These are phyloP conservation scores for Balansia obtecta DNA, from an alignment of 2,329 filamentous ascomycete species.

Conservation along the genomic window DNA sequence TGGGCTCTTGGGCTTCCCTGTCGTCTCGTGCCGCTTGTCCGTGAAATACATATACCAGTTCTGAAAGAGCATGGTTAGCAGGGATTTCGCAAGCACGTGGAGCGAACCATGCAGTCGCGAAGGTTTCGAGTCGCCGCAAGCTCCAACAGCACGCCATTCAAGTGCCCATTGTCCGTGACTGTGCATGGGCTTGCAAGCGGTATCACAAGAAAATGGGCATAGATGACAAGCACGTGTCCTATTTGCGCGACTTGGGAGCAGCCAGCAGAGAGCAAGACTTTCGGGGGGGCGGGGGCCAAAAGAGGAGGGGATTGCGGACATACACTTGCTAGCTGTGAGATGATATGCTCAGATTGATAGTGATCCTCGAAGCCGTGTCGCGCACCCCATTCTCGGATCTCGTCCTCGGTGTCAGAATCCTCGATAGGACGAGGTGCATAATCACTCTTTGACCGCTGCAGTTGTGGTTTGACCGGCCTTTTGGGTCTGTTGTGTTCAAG, in stretches of 20 bases:
- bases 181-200: not conserved
- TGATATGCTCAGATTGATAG: conserved; percentile 81
- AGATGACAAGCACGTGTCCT: conserved; percentile 3
- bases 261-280: not conserved
- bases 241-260: conserved; percentile 5
- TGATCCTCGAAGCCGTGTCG: conserved; percentile 89
- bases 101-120: not conserved
- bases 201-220: conserved; percentile 3
- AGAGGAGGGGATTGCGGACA: conserved; percentile 18
- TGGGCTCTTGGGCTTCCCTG: conserved; percentile 67
- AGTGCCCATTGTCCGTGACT: not conserved
- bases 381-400: conserved; percentile 41
- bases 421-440: conserved; percentile 30
- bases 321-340: conserved; percentile 71
- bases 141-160: not conserved
- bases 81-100: not conserved
- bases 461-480: conserved; percentile 34
- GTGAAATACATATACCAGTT: conserved; percentile 99
- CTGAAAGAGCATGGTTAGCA: conserved; percentile 29
- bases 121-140: not conserved
- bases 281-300: too few relatives aligned
- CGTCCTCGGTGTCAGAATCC: conserved; percentile 28
- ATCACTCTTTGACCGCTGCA: conserved; percentile 46
- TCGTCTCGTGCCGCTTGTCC: conserved; percentile 93
- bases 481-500: conserved; percentile 22